These are phyloP conservation scores for Naegleria lovaniensis DNA, from an alignment of 208 protist species.

Conservation along the genomic window DNA sequence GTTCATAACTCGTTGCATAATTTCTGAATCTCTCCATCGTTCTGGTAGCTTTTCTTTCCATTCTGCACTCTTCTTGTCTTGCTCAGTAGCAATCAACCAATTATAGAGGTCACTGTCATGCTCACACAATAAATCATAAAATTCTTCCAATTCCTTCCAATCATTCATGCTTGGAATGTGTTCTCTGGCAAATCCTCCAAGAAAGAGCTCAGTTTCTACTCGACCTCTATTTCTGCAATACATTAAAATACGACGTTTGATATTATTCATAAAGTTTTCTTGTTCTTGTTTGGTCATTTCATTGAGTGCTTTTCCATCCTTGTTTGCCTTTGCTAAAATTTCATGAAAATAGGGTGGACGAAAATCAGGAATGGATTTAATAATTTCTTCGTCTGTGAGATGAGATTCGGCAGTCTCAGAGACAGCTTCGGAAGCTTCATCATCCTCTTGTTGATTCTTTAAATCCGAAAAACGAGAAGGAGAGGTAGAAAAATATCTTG, in stretches of 20 bases:
- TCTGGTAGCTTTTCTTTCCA: not conserved
- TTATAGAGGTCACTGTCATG: not conserved
- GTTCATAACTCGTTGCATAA: not conserved
- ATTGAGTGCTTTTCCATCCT: too few species aligned
- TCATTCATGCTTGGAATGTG: not conserved
- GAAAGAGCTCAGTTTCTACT: slow-evolving; percentile 19
- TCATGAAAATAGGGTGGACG: too few species aligned
- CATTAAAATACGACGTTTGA: not conserved
- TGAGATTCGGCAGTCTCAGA: too few species aligned
- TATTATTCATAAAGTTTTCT: not conserved
- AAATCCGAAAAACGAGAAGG: too few species aligned
- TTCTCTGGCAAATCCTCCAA: not conserved
- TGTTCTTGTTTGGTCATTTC: not conserved
- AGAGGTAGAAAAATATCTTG: too few species aligned
- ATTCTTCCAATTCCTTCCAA: not conserved
- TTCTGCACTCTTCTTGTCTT: too few species aligned
- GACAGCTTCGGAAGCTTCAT: too few species aligned
- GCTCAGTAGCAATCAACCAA: not conserved
- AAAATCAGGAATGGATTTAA: too few species aligned
- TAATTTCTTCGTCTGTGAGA: too few species aligned
- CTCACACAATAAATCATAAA: not conserved
- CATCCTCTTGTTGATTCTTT: too few species aligned
- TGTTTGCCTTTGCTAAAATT: too few species aligned
- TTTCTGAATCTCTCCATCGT: not conserved
- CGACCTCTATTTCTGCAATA: slow-evolving; percentile 2